These are phyloP conservation scores for Penicillium glabrum DNA, from an alignment of 2,329 filamentous ascomycete genomes.

Conservation along the genomic window DNA sequence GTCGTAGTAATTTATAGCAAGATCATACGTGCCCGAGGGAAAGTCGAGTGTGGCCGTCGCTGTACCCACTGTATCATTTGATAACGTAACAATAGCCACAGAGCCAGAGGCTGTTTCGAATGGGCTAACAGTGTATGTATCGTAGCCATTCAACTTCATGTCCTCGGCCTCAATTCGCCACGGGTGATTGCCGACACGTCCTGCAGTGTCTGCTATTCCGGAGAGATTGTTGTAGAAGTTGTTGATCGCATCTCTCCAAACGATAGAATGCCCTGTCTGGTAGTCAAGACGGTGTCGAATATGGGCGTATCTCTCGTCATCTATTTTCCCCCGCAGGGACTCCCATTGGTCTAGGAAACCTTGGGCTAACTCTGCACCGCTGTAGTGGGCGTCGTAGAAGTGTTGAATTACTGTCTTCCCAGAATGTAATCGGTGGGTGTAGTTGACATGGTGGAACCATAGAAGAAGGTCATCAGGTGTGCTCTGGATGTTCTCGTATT, in stretches of 20 bases:
- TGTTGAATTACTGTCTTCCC: constrained; percentile 69
- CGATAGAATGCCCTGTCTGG: constrained; percentile 68
- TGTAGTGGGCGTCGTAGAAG: constrained; percentile 65
- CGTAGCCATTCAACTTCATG: constrained; percentile 63
- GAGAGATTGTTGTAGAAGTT: constrained; percentile 65
- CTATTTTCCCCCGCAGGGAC: constrained; percentile 20
- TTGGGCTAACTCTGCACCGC: constrained; percentile 59
- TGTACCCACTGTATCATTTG: constrained; percentile 54
- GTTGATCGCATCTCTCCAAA: constrained; percentile 70
- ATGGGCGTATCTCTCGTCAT: constrained; percentile 41
- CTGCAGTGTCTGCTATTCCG: constrained; percentile 56
- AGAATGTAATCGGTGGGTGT: constrained; percentile 61
- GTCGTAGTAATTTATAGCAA: constrained; percentile 69
- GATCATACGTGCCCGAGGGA: constrained; percentile 57
- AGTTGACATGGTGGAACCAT: constrained; percentile 75
- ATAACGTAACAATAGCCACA: constrained; percentile 56
- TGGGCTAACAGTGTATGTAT: constrained; percentile 54
- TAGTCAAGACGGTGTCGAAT: constrained; percentile 60
- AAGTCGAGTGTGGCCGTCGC: constrained; percentile 51
- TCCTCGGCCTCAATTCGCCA: constrained; percentile 69
- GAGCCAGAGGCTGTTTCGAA: constrained; percentile 60
- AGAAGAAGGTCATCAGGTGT: constrained; percentile 68
- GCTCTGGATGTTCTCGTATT: constrained; percentile 61
- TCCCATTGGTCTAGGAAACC: constrained; percentile 45
- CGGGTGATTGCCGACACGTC: constrained; percentile 61